These are phyloP conservation scores for Ceratocystis lukuohia DNA, from an alignment of 2,329 filamentous ascomycete species.

Conservation along the genomic window DNA sequence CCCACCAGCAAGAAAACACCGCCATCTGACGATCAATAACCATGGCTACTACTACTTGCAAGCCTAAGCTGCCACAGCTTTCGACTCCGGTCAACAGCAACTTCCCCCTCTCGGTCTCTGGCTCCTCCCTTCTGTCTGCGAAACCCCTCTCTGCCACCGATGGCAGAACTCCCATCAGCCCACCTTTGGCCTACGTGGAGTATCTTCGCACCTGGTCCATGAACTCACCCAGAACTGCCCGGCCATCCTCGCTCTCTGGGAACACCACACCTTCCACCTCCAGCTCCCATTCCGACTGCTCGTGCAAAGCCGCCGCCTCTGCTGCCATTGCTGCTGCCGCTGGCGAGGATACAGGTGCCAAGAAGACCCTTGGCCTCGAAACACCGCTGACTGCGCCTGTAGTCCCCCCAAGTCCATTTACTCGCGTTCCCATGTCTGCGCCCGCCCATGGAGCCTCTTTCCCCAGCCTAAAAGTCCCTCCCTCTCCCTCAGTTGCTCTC, in stretches of 20 bases:
- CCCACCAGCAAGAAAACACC: not conserved
- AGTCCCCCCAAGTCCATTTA: slow-evolving; percentile 38
- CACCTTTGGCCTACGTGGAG: slow-evolving; percentile 78
- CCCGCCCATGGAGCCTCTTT: slow-evolving; percentile 47
- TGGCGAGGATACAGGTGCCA: slow-evolving; percentile 24
- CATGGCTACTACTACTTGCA: slow-evolving; percentile 26
- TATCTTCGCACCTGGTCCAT: slow-evolving; percentile 77
- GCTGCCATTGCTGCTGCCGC: slow-evolving; percentile 16
- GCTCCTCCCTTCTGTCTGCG: slow-evolving; percentile 52
- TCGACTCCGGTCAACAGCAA: slow-evolving; percentile 49
- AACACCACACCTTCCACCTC: slow-evolving; percentile 34
- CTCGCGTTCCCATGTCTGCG: slow-evolving; percentile 45
- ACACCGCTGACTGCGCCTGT: slow-evolving; percentile 26
- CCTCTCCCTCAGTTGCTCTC: slow-evolving; percentile 56
- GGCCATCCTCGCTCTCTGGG: slow-evolving; percentile 35
- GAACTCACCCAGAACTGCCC: slow-evolving; percentile 49
- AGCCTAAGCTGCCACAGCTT: slow-evolving; percentile 49
- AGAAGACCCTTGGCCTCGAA: slow-evolving; percentile 25
- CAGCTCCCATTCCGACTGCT: slow-evolving; percentile 42
- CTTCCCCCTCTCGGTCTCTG: slow-evolving; percentile 49
- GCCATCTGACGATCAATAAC: slow-evolving; percentile 7
- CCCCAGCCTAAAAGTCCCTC: slow-evolving; percentile 61
- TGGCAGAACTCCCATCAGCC: slow-evolving; percentile 83
- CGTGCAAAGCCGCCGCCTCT: slow-evolving; percentile 39
- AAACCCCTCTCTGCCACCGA: slow-evolving; percentile 32